A percentile compares a stretch with the other conserved stretches of the same genome.
Evolutionary conservation across 345 rosid species (phyloP).

Genomic region (Citrus unshiu): DNA sequence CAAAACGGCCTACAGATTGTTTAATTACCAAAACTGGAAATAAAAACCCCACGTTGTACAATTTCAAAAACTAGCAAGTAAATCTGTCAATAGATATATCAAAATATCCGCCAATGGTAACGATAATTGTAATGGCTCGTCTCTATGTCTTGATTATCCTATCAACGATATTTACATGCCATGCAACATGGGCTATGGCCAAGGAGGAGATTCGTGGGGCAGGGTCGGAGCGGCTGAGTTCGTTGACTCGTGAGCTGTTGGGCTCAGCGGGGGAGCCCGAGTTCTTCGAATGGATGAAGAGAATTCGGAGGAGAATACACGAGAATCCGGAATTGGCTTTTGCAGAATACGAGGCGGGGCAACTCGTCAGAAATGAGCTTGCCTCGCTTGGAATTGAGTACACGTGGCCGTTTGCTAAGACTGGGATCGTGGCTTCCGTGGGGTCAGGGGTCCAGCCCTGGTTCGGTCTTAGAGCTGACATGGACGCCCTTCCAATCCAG

Average conservation of each 20-base stretch:
- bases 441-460: conserved; percentile 43
- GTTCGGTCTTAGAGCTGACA: conserved; percentile 57
- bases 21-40: no score
- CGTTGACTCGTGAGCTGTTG: conserved; percentile 25
- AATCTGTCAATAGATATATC: no score
- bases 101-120: neutral
- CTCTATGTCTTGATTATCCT: neutral
- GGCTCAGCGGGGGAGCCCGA: conserved; percentile 34
- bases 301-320: conserved; percentile 41
- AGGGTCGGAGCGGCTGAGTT: conserved; percentile 12
- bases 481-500: conserved; percentile 59
- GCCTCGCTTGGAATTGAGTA: conserved; percentile 38
- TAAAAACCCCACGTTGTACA: no score
- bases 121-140: neutral
- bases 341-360: conserved; percentile 40
- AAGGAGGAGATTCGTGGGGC: neutral
- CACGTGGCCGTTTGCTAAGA: conserved; percentile 46
- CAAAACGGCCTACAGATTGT: no score
- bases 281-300: conserved; percentile 40
- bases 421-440: conserved; percentile 46
- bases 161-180: neutral
- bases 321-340: conserved; percentile 49
- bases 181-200: neutral
- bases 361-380: conserved; percentile 35
- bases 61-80: no score